Evolutionary conservation across 192 early-diverging fungal genomes (phyloP), one percentile per base, ranked within the genome.

Genomic region (Anaeromyces robustus): DNA sequence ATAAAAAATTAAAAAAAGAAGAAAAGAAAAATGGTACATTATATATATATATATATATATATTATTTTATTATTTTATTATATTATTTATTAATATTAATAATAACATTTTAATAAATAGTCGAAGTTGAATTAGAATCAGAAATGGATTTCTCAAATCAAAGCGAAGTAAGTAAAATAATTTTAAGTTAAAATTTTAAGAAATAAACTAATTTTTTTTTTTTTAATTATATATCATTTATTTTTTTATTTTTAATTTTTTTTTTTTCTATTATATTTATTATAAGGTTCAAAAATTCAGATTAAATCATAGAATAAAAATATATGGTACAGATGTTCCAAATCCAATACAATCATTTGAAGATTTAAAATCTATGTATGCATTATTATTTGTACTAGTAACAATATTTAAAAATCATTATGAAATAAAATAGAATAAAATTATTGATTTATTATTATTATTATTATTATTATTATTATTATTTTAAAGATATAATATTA

Each of bases 281-380:
- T 4, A 77, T 22, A 29, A 87, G 83, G 86, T 80, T 13, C 82
- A 82, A 41, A 86, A 84, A 29, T 97, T 93, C 83, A 91, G 96
- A 32, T 96, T 92, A 80, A 82, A 88, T 59, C 85, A 96, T 81
- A 84, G 88, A 31, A 98, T 99, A 82, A 91, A 90, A 30, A 89
- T 96, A 0, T 93, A 94, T 59, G 96, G 96, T 12, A 90, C 92
- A 14, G 95, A 96, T 83, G 86, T 96, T 11, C 95, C 96, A 22
- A 87, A 93, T 78, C 97, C 97, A 18, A 88, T 96, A 82, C 89
- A 89, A 68, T 88, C 90, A 11, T 99, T 97, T 82, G 87, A 87
- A 28, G 94, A 94, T 83, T 88, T 68, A 68, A 68, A 68, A n/a
- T 11, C 52, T 11, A 68, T 99, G 30, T 91, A 87, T n/a, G n/a